Base-by-base conservation (phyloP, 1,139 yeast species). In the Geotrichum citri-aurantii region DNA sequence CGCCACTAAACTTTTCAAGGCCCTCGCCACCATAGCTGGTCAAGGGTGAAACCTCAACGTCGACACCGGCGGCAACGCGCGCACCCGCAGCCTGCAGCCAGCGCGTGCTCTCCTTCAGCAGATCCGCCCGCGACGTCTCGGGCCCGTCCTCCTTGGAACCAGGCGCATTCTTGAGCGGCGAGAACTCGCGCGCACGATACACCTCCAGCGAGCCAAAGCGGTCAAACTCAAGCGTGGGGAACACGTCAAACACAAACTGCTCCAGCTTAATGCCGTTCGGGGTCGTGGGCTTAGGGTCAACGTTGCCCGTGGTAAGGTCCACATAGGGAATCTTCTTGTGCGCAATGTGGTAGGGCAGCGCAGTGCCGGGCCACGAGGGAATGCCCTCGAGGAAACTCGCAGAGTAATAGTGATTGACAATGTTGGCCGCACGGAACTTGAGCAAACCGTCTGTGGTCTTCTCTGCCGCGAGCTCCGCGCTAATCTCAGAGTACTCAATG, bases 181-280 rank as follows among this genome's bases (percentile, higher is more conserved):
- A 86, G 69, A 95, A 95, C 71, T 95, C 99, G 59, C 84, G 84
- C 3, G 75, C 64, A 71, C 99, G 83, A 50, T 83, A 87, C 31
- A 95, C 99, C 75, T 95, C 99, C 63, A 95, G 79, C 70, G 96
- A 89, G 1, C 97, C 99, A 71, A 95, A 95, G 31, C 57, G 52
- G 37, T 51, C 17, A 65, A 91, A 72, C 26, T 82, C 81, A 51
- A 95, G 85, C 46, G 85, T 81, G 55, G 95, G 92, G 76, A 93
- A 95, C 48, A 95, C 96, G 71, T 95, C 99, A 76, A 95, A 95
- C 59, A 95, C 95, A 69, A 95, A 95, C 72, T 93, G 99, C 73
- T 95, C 99, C 67, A 95, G 79, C 73, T 95, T 95, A 69, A 92
- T 84, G 52, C 98, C 99, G 70, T 95, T 93, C 57, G 95, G 88